Evolutionary conservation across 192 early-diverging fungal species (phyloP).

Genomic region (Diversispora eburnea): DNA sequence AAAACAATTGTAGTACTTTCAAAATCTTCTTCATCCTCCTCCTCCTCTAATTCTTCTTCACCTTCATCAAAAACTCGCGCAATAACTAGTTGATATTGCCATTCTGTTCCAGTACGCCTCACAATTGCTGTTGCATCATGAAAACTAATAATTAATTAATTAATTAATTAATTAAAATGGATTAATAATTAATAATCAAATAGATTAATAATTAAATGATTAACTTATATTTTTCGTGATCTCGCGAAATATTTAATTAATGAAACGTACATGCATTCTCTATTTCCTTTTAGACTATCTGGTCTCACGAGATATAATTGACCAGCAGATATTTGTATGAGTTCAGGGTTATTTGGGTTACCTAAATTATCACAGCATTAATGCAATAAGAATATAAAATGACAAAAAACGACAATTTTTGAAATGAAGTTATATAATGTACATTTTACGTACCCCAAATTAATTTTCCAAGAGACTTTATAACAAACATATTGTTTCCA

Average conservation of each 20-base stretch:
- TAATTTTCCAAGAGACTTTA: slow-evolving; percentile 63
- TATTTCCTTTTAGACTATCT: slow-evolving; percentile 35
- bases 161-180: background rate
- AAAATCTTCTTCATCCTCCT: slow-evolving; percentile 10
- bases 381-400: background rate
- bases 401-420: background rate
- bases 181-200: background rate
- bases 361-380: background rate
- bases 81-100: slow-evolving; percentile 77
- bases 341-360: slow-evolving; percentile 41
- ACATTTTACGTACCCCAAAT: slow-evolving; percentile 53
- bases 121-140: slow-evolving; percentile 65
- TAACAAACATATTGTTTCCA: slow-evolving; percentile 51
- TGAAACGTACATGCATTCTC: slow-evolving; percentile 50
- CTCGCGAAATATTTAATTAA: background rate
- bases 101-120: slow-evolving; percentile 56
- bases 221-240: background rate
- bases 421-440: slow-evolving; percentile 15
- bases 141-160: slow-evolving; percentile 41
- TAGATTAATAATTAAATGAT: background rate
- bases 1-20: background rate
- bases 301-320: slow-evolving; percentile 60
- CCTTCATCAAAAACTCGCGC: slow-evolving; percentile 74
- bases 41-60: slow-evolving; percentile 55
- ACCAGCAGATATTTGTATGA: slow-evolving; percentile 59